These are phyloP conservation scores for Saccharomycopsis sp. DNA, from an alignment of 805 yeast species.

Conservation along the genomic window DNA sequence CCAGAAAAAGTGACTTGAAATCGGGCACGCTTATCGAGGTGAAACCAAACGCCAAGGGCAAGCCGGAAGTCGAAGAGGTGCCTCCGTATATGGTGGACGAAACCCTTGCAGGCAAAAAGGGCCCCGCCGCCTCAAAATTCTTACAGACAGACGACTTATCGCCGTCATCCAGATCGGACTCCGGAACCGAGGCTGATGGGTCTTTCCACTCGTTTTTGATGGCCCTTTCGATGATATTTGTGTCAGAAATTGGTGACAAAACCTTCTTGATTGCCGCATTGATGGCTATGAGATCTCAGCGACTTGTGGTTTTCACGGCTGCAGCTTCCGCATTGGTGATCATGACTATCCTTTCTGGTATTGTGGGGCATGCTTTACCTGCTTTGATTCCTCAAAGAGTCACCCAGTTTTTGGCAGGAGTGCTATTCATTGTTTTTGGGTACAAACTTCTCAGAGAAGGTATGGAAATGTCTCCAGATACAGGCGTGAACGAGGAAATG, in stretches of 20 bases:
- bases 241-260: conserved; percentile 97
- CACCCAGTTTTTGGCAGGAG: conserved; percentile 77
- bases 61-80: neutral
- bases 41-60: conserved; percentile 4
- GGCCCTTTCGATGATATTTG: conserved; percentile 84
- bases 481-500: conserved; percentile 90
- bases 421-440: conserved; percentile 79
- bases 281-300: conserved; percentile 93
- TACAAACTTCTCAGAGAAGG: conserved; percentile 74
- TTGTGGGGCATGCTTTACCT: conserved; percentile 89
- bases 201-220: conserved; percentile 56
- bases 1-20: conserved; percentile 1
- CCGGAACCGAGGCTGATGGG: conserved; percentile 9
- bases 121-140: neutral
- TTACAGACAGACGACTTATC: neutral
- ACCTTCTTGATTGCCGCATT: conserved; percentile 94
- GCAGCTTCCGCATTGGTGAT: conserved; percentile 78
- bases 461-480: conserved; percentile 64
- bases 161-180: neutral
- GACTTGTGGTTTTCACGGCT: conserved; percentile 78
- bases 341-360: conserved; percentile 88
- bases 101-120: neutral
- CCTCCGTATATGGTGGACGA: neutral
- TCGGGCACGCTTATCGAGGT: conserved; percentile 11
- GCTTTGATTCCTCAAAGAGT: conserved; percentile 68